Evolutionary conservation across 495 filamentous ascomycete genomes (phyloP).

Genomic region (Penicillium steckii): DNA sequence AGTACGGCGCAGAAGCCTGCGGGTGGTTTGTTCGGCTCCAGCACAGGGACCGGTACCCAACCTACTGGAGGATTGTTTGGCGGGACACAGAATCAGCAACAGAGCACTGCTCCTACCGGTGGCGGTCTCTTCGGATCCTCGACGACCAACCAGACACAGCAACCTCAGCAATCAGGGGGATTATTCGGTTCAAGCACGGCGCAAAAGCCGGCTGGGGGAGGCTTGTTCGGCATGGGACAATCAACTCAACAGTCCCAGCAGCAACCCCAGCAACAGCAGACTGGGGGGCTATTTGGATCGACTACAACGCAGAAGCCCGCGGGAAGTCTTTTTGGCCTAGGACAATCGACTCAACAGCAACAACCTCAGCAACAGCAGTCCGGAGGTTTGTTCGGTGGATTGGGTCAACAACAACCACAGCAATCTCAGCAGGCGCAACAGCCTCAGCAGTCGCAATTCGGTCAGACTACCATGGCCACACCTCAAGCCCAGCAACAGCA

Average conservation of each 20-base stretch:
- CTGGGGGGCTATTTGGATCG: slow-evolving; percentile 36
- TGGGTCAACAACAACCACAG: slow-evolving; percentile 33
- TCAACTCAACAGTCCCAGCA: slow-evolving; percentile 25
- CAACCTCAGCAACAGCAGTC: slow-evolving; percentile 25
- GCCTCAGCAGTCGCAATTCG: slow-evolving; percentile 35
- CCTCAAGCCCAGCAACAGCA: slow-evolving; percentile 37
- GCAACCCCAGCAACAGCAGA: slow-evolving; percentile 26
- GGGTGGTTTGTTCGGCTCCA: slow-evolving; percentile 29
- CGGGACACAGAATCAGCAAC: slow-evolving; percentile 25
- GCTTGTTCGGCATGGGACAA: slow-evolving; percentile 12
- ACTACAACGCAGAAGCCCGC: slow-evolving; percentile 34
- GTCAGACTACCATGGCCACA: slow-evolving; percentile 28
- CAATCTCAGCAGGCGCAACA: slow-evolving; percentile 29
- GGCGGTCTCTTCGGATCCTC: slow-evolving; percentile 33
- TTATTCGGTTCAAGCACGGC: slow-evolving; percentile 32
- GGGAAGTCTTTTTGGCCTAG: slow-evolving; percentile 24
- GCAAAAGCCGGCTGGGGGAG: slow-evolving; percentile 9
- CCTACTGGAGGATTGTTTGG: slow-evolving; percentile 19
- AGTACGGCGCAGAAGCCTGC: slow-evolving; percentile 26
- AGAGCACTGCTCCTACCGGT: slow-evolving; percentile 2
- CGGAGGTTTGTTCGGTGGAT: slow-evolving; percentile 27
- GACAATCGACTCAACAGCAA: slow-evolving; percentile 37
- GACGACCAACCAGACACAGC: slow-evolving; percentile 20
- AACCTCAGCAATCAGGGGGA: slow-evolving; percentile 28
- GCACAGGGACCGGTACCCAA: background rate